phyloP scores from a whole-genome alignment of 2,329 filamentous ascomycete species.

The Aspergillus felis region DNA sequence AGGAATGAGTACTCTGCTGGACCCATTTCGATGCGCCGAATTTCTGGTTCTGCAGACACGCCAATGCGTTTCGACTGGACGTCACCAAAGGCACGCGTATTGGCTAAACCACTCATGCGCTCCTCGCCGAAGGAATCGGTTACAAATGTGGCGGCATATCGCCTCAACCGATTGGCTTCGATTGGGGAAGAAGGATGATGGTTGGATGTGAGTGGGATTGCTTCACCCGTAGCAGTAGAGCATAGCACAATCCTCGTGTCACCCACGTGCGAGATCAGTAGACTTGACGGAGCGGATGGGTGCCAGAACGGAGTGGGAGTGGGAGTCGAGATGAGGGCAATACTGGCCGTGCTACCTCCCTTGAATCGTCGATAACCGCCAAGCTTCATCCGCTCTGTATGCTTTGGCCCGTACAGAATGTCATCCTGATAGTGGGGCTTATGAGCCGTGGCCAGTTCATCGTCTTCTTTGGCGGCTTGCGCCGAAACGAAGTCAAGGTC shows the following conservation, averaged over 20 bases:
- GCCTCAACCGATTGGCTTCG: conserved; percentile 76
- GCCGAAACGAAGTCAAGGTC: conserved; percentile 92
- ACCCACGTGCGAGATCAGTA: conserved; percentile 86
- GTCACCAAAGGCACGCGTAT: conserved; percentile 91
- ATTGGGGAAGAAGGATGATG: conserved; percentile 87
- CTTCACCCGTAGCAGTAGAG: conserved; percentile 74
- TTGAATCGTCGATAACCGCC: conserved; percentile 77
- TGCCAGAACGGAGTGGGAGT: conserved; percentile 95
- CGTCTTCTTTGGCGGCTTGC: conserved; percentile 75
- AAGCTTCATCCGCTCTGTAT: conserved; percentile 49
- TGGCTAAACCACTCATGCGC: conserved; percentile 87
- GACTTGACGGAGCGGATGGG: conserved; percentile 74
- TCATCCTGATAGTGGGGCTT: conserved; percentile 80
- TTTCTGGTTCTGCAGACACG: conserved; percentile 89
- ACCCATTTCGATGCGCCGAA: conserved; percentile 71
- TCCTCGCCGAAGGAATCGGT: conserved; percentile 98
- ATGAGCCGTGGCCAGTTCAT: conserved; percentile 68
- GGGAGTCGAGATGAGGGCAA: conserved; percentile 87
- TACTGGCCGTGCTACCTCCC: conserved; percentile 86
- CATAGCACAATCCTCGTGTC: conserved; percentile 90
- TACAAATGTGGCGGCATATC: conserved; percentile 81
- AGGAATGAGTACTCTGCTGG: conserved; percentile 87
- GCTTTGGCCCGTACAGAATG: conserved; percentile 64
- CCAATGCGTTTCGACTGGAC: conserved; percentile 87
- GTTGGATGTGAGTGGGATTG: conserved; percentile 79